Percentiles rank a stretch among this genome's conserved stretches.
phyloP scores from a whole-genome alignment of 805 yeast genomes.

The Kodamaea jinghongensis region DNA sequence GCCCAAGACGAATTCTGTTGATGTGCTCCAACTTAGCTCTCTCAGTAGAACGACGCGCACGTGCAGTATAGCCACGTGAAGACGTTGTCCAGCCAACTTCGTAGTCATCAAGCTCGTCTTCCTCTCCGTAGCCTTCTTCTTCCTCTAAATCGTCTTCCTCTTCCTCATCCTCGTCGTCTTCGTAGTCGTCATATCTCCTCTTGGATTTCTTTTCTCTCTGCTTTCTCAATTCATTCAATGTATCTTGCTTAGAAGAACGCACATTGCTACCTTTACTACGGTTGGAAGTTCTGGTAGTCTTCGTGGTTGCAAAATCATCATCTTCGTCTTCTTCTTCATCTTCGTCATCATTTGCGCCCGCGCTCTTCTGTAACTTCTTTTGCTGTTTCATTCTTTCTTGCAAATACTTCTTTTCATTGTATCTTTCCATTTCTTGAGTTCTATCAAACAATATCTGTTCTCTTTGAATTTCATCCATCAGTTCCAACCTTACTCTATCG shows the following conservation, averaged over 20 bases:
- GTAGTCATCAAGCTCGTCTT: conserved; percentile 33
- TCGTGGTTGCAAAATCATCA: conserved; percentile 6
- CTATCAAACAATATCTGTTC: conserved; percentile 91
- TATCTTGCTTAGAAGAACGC: conserved; percentile 44
- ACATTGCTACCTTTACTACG: conserved; percentile 25
- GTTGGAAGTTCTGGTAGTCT: conserved; percentile 38
- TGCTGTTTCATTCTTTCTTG: conserved; percentile 75
- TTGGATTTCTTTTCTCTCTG: conserved; percentile 66
- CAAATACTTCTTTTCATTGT: conserved; percentile 76
- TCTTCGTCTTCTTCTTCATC: conserved; percentile 7
- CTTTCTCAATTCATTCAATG: conserved; percentile 69
- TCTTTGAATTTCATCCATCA: conserved; percentile 88
- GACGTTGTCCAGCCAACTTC: conserved; percentile 13
- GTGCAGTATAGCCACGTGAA: neutral
- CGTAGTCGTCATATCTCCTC: conserved; percentile 16
- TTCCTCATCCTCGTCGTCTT: conserved; percentile 16
- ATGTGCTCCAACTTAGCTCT: conserved; percentile 60
- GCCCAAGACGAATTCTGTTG: conserved; percentile 73
- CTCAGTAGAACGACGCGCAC: conserved; percentile 23
- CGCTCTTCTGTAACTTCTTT: conserved; percentile 17
- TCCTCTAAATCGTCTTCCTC: conserved; percentile 24
- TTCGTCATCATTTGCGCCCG: conserved; percentile 2
- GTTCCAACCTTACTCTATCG: conserved; percentile 64
- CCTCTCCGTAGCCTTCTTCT: conserved; percentile 37
- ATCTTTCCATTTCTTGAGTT: conserved; percentile 86